Evolutionary conservation across 371 early-diverging fungal species (phyloP).

Genomic region (Mortierella sp.): DNA sequence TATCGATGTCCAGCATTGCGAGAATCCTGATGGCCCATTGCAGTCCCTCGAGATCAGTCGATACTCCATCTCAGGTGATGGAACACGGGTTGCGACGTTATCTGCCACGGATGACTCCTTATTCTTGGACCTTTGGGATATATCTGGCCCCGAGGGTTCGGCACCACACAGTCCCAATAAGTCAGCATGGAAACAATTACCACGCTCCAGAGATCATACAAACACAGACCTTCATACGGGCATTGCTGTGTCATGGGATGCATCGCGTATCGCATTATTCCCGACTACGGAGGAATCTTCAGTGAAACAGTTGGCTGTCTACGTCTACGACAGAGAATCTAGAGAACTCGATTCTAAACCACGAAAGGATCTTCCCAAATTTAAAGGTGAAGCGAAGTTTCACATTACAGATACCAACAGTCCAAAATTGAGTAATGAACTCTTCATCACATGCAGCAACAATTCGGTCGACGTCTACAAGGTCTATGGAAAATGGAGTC

Average conservation of each 20-base stretch:
- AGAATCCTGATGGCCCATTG: not conserved
- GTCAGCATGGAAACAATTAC: not conserved
- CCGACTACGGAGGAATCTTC: conserved; percentile 5
- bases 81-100: conserved; percentile 9
- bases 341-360: not conserved
- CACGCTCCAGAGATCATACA: too few relatives aligned
- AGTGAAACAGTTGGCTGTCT: conserved; percentile 1
- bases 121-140: conserved; percentile 18
- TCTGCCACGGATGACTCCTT: conserved; percentile 11
- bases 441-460: conserved; percentile 25
- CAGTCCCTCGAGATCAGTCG: conserved; percentile 4
- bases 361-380: not conserved
- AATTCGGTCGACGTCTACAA: conserved; percentile 17
- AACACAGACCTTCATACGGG: not conserved
- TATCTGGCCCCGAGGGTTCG: not conserved
- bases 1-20: conserved; percentile 17
- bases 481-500: conserved; percentile 15
- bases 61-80: conserved; percentile 19
- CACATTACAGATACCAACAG: conserved; percentile 18
- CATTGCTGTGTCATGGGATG: conserved; percentile 19
- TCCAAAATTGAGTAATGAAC: conserved; percentile 8
- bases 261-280: conserved; percentile 6
- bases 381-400: conserved; percentile 20
- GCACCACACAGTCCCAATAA: conserved; percentile 2
- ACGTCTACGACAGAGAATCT: too few relatives aligned